Evolutionary conservation across 2,329 filamentous ascomycete species (phyloP), one percentile per base, ranked within the genome.

Genomic region (Monosporascus sp.): DNA sequence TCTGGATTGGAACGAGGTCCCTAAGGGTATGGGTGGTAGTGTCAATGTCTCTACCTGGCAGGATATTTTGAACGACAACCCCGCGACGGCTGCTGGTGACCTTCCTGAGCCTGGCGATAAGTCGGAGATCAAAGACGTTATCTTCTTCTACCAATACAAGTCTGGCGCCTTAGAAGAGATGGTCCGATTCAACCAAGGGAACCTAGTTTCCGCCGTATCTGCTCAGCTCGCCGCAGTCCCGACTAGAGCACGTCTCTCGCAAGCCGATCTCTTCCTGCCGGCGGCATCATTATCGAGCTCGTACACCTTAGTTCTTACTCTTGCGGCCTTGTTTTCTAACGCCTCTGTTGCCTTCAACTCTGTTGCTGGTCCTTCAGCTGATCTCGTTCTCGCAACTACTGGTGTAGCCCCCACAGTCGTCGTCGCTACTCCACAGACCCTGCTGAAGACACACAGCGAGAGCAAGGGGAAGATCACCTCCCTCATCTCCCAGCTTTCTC

Each of bases 1-100:
- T 67, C 88, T 99, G 80, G 92, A 96, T 71, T 99, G 93, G 92
- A 92, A 90, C 62, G 89, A 93, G 66, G 83, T 92, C 2, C 91
- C 92, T 11, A 82, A 87, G 64, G 87, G 88, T 49, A 85, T 87
- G 52, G 87, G 87, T 17, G 82, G 87, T 53, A 84, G 80, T 56
- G 78, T 96, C 55, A 88, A 88, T 52, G 88, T 97, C 17, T 82
- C 85, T n/a, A 94, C 93, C 15, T 99, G 93, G 92, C 89, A 96
- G 64, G 89, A 97, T 55, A 81, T 97, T 50, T 75, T 97, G 25
- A 83, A 87, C 58, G 88, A 94, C 56, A 78, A 80, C 58, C 82
- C 84, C 18, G 72, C 75, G 27, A 75, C 74, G 51, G 77, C 81
- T 38, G 81, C 79, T 43, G 73, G 73, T 7, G 82, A 89, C 20